Evolutionary conservation across 306 rosid genomes (phyloP).

Genomic region (Sphenostylis stenocarpa): DNA sequence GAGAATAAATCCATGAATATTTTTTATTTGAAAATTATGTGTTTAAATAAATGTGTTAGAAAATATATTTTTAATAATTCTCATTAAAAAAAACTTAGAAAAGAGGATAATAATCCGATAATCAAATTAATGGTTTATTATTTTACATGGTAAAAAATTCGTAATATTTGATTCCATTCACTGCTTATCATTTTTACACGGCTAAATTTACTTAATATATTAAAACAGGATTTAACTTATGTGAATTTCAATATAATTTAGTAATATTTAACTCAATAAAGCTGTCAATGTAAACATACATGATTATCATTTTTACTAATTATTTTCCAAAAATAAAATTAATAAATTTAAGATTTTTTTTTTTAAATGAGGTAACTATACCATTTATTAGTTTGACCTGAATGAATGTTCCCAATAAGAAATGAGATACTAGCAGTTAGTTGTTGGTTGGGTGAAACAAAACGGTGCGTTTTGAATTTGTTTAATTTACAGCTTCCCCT

Average conservation of each 20-base stretch:
- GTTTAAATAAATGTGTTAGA: too few species aligned
- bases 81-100: too few species aligned
- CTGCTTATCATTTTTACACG: too few species aligned
- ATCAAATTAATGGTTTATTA: too few species aligned
- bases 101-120: too few species aligned
- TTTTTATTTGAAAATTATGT: too few species aligned
- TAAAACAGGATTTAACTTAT: not conserved
- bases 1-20: too few species aligned
- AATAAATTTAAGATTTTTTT: not conserved
- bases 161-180: too few species aligned
- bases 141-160: too few species aligned
- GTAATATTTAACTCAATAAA: not conserved
- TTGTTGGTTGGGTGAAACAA: not conserved
- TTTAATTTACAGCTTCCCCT: not conserved
- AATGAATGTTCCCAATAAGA: not conserved
- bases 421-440: not conserved
- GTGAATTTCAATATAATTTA: not conserved
- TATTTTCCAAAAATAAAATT: too few species aligned
- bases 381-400: not conserved
- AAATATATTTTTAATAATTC: too few species aligned
- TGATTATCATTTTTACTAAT: not conserved
- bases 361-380: not conserved
- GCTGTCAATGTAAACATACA: not conserved
- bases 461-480: not conserved
- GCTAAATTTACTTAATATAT: not conserved